phyloP scores from a whole-genome alignment of 805 yeast species.

The Wickerhamomyces tratensis region DNA sequence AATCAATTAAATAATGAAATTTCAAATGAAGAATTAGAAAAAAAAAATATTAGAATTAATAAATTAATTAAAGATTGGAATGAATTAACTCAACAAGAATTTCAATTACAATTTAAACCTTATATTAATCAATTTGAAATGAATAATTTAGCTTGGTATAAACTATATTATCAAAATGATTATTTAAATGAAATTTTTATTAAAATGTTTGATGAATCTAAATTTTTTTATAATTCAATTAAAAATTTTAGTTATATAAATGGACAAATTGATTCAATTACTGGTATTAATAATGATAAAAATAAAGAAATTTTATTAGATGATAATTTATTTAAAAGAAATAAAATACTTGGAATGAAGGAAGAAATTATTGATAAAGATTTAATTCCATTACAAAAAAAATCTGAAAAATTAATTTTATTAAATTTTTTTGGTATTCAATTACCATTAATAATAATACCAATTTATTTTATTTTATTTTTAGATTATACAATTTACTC shows the following conservation, averaged over 20 bases:
- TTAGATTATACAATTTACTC: conserved; percentile 21
- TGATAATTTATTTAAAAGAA: too few species aligned
- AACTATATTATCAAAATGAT: conserved; percentile 21
- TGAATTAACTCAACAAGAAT: conserved; percentile 18
- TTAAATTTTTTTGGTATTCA: conserved; percentile 21
- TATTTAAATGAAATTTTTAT: conserved; percentile 18
- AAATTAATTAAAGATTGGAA: conserved; percentile 20
- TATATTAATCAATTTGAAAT: conserved; percentile 15
- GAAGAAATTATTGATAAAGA: conserved; percentile 11
- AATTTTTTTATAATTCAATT: conserved; percentile 15
- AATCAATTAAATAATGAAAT: conserved; percentile 9
- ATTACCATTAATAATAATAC: conserved; percentile 18
- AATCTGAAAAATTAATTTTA: conserved; percentile 16
- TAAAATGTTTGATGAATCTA: conserved; percentile 16
- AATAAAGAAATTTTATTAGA: too few species aligned
- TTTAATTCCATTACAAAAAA: conserved; percentile 14
- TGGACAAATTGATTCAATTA: conserved; percentile 19
- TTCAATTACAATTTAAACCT: conserved; percentile 20
- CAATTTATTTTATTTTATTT: conserved; percentile 18
- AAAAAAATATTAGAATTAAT: conserved; percentile 8
- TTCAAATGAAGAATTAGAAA: conserved; percentile 10
- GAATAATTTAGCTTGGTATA: conserved; percentile 21
- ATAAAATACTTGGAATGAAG: conserved; percentile 2
- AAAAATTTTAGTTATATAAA: conserved; percentile 20
- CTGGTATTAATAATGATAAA: too few species aligned